Evolutionary conservation across 352 stramenopile species (phyloP).

Genomic region (Pythium aquatile): DNA sequence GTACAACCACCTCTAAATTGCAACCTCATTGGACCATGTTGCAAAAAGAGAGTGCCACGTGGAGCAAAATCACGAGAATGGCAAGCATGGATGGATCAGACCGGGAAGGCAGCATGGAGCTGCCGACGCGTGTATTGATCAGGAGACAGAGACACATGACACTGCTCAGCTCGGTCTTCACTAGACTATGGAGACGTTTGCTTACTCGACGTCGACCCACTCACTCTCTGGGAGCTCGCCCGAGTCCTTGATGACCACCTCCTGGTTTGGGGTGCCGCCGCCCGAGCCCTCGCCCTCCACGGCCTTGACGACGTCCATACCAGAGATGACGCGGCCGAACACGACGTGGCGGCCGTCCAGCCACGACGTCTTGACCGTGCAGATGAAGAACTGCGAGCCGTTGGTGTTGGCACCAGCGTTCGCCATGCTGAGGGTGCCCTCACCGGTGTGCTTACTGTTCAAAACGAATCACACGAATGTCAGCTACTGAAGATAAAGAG

Average conservation of each 20-base stretch:
- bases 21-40: not conserved
- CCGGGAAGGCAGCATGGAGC: not conserved
- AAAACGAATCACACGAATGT: not conserved
- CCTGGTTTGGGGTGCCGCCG: conserved; percentile 82
- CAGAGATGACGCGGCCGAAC: conserved; percentile 95
- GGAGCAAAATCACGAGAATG: conserved; percentile 6
- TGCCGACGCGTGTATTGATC: conserved; percentile 7
- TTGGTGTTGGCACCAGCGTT: conserved; percentile 91
- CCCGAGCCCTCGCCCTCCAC: conserved; percentile 94
- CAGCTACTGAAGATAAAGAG: not conserved
- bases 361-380: conserved; percentile 90
- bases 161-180: not conserved
- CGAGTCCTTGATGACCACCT: conserved; percentile 93
- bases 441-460: conserved; percentile 63
- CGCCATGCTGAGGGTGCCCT: conserved; percentile 79
- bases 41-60: conserved; percentile 25
- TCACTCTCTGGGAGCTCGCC: conserved; percentile 84
- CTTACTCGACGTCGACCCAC: conserved; percentile 47
- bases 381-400: conserved; percentile 98
- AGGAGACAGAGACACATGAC: not conserved
- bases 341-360: conserved; percentile 86
- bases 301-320: conserved; percentile 95
- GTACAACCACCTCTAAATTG: not conserved
- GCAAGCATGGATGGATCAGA: not conserved
- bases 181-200: not conserved